Evolutionary conservation across 1,284 basidiomycete species (phyloP).

Genomic region (Microbotryum silenes-acaulis): DNA sequence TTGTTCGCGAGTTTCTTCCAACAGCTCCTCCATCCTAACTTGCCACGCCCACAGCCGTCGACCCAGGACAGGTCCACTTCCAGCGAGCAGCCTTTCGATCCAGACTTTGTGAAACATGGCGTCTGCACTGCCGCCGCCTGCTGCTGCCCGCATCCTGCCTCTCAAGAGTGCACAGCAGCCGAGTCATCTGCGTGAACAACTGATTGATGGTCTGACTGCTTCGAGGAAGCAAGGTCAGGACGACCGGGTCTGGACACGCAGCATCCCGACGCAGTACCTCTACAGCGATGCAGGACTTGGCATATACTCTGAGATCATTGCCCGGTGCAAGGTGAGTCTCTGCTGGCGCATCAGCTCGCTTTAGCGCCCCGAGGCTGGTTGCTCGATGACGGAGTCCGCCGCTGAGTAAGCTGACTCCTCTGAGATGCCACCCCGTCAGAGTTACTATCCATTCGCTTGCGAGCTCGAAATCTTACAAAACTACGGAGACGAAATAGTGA

Average conservation of each 20-base stretch:
- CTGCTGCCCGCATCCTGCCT: too few relatives aligned
- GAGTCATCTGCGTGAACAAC: constrained; percentile 3
- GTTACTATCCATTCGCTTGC: constrained; percentile 76
- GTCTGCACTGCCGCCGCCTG: background rate
- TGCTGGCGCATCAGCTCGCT: too few relatives aligned
- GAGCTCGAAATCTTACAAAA: constrained; percentile 47
- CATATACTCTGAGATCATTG: constrained; percentile 34
- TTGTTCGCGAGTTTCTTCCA: background rate
- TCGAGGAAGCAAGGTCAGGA: too few relatives aligned
- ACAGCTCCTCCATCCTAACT: background rate
- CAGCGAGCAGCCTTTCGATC: too few relatives aligned
- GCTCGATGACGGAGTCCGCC: background rate
- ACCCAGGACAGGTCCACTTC: too few relatives aligned
- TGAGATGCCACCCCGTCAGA: constrained; percentile 37
- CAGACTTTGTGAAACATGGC: background rate
- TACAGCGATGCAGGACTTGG: constrained; percentile 28
- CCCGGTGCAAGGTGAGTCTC: constrained; percentile 19
- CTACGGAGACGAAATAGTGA: constrained; percentile 46
- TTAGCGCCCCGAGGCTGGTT: background rate
- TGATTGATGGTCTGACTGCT: constrained; percentile 5
- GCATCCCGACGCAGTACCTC: constrained; percentile 20
- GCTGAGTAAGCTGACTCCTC: background rate
- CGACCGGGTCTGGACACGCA: background rate
- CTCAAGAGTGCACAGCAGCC: too few relatives aligned
- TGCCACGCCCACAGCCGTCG: background rate